Evolutionary conservation across 2,329 filamentous ascomycete species (phyloP).

Genomic region (Ophiostoma perfectum): DNA sequence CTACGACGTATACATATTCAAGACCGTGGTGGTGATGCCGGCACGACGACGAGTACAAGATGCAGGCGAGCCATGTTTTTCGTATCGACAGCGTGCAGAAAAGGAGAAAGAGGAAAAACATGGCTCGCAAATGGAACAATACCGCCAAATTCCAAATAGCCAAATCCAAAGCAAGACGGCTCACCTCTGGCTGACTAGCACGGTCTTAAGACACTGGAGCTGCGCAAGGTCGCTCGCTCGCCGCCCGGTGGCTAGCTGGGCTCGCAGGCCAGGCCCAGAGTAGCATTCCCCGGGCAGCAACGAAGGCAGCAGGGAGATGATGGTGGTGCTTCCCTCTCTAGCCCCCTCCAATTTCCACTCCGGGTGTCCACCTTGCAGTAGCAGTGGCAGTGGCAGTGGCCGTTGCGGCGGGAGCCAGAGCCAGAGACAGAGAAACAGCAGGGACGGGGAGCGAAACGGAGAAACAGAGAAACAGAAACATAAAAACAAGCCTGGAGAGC

Average conservation of each 20-base stretch:
- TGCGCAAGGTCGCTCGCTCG: not conserved
- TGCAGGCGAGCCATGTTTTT: no score
- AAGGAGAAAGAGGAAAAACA: not conserved
- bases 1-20: no score
- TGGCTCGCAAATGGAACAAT: not conserved
- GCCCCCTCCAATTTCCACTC: slow-evolving; percentile 25
- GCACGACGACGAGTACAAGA: no score
- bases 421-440: no score
- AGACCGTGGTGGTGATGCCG: no score
- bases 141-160: not conserved
- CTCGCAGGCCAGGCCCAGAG: slow-evolving; percentile 11
- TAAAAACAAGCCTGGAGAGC: no score
- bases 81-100: not conserved
- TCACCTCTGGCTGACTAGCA: not conserved
- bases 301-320: slow-evolving; percentile 12
- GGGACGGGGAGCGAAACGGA: no score
- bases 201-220: not conserved
- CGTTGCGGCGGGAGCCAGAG: no score
- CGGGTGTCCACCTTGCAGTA: slow-evolving; percentile 11
- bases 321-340: slow-evolving; percentile 6
- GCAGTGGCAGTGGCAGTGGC: no score
- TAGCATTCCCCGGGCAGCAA: slow-evolving; percentile 17
- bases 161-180: not conserved
- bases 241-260: not conserved
- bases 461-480: no score